A percentile compares a stretch with the other conserved stretches of the same genome.
phyloP scores from a whole-genome alignment of 148 eudicot species.

The Bassia scoparia region DNA sequence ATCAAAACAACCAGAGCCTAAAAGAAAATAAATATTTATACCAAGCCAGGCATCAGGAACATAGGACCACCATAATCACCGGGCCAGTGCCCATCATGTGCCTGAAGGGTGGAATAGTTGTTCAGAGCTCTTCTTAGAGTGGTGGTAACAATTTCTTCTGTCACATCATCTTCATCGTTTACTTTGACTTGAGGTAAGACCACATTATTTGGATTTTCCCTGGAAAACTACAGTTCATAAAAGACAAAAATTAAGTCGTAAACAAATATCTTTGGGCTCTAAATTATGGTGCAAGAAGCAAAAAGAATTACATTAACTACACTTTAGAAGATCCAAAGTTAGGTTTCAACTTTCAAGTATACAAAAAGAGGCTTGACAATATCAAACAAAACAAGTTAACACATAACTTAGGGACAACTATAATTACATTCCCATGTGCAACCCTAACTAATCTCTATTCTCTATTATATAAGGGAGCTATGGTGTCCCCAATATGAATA shows the following conservation, averaged over 20 bases:
- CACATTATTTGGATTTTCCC: conserved; percentile 45
- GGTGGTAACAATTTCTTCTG: conserved; percentile 60
- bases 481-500: too few relatives aligned
- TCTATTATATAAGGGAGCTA: too few relatives aligned
- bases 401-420: too few relatives aligned
- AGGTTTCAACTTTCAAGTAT: too few relatives aligned
- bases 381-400: not conserved
- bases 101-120: conserved; percentile 82
- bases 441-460: too few relatives aligned
- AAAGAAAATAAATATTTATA: conserved; percentile 36
- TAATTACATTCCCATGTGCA: too few relatives aligned
- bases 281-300: too few relatives aligned
- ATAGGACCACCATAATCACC: conserved; percentile 98
- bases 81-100: conserved; percentile 96
- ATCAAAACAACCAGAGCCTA: too few relatives aligned
- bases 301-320: too few relatives aligned
- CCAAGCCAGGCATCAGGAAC: conserved; percentile 94
- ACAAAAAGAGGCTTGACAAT: not conserved
- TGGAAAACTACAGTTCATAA: conserved; percentile 46
- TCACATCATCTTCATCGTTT: conserved; percentile 54
- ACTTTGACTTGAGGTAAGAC: conserved; percentile 69
- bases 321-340: too few relatives aligned
- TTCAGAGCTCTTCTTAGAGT: conserved; percentile 73
- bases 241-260: conserved; percentile 11
- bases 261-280: not conserved